These are phyloP conservation scores for Ogataea philodendri DNA, from an alignment of 805 yeast genomes.

Conservation along the genomic window DNA sequence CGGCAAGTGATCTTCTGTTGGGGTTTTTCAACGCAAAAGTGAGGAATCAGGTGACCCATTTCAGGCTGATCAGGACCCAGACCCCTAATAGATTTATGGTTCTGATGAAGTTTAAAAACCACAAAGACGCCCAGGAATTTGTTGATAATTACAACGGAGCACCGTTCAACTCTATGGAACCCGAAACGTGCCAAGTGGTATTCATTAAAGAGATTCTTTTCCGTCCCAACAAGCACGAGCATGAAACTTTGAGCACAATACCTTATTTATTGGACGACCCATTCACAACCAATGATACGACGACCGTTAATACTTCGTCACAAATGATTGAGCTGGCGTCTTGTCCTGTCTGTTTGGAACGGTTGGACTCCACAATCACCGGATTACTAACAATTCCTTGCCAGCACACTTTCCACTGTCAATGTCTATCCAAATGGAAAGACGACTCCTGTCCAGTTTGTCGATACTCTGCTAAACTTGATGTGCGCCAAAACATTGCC, in stretches of 20 bases:
- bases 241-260: slow-evolving; percentile 34
- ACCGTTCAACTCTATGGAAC: slow-evolving; percentile 81
- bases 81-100: slow-evolving; percentile 72
- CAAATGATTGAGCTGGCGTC: slow-evolving; percentile 66
- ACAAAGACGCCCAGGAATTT: slow-evolving; percentile 58
- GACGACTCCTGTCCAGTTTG: slow-evolving; percentile 92
- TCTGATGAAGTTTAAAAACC: slow-evolving; percentile 65
- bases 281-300: slow-evolving; percentile 33
- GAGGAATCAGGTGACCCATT: slow-evolving; percentile 58
- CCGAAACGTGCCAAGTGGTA: slow-evolving; percentile 79
- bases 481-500: slow-evolving; percentile 19
- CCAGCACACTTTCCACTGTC: slow-evolving; percentile 91
- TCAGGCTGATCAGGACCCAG: slow-evolving; percentile 67
- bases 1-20: slow-evolving; percentile 70
- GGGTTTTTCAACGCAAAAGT: slow-evolving; percentile 74
- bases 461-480: slow-evolving; percentile 57
- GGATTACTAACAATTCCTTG: slow-evolving; percentile 88
- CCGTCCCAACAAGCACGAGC: slow-evolving; percentile 31
- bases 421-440: slow-evolving; percentile 82
- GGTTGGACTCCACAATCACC: slow-evolving; percentile 77
- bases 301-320: neutral
- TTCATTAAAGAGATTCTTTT: slow-evolving; percentile 61
- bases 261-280: slow-evolving; percentile 77
- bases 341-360: slow-evolving; percentile 88
- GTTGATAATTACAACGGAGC: slow-evolving; percentile 66